These are phyloP conservation scores for Hericium erinaceus DNA, from an alignment of 768 basidiomycete genomes.

Conservation along the genomic window DNA sequence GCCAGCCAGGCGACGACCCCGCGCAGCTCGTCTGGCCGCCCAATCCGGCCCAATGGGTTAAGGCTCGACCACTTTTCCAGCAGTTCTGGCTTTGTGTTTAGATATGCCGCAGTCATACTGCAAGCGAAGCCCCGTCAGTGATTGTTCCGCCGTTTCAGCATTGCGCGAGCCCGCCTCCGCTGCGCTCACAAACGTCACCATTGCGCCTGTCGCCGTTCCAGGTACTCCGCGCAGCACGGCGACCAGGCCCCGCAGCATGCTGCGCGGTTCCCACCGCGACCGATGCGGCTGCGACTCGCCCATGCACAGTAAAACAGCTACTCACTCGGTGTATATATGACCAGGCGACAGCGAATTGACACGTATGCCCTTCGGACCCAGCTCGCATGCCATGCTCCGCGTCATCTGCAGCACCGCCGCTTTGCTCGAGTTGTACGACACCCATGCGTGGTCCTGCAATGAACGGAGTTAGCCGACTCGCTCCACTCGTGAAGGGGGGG, in stretches of 20 bases:
- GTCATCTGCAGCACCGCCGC: conserved; percentile 73
- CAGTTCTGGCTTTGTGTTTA: conserved; percentile 56
- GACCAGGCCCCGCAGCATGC: not conserved
- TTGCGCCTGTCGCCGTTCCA: too few relatives aligned
- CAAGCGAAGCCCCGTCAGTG: not conserved
- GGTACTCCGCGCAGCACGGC: not conserved
- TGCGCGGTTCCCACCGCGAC: not conserved
- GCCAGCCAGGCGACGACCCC: conserved; percentile 68
- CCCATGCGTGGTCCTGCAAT: conserved; percentile 61
- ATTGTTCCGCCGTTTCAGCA: too few relatives aligned
- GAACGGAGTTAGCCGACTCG: not conserved
- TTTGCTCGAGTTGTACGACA: conserved; percentile 72
- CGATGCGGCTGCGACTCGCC: not conserved
- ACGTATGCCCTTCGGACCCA: conserved; percentile 55
- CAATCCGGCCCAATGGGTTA: conserved; percentile 66
- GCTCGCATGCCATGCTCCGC: conserved; percentile 75
- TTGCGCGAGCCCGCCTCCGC: too few relatives aligned
- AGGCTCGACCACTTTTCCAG: conserved; percentile 55
- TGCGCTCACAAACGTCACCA: too few relatives aligned
- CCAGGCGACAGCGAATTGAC: conserved; percentile 75
- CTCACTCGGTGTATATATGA: conserved; percentile 50
- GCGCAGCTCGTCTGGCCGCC: conserved; percentile 62
- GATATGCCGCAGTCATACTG: conserved; percentile 64
- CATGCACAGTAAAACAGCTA: not conserved
- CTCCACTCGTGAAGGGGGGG: too few relatives aligned